Base-by-base conservation (phyloP, 371 early-diverging fungal species). In the Mortierella sp. region DNA sequence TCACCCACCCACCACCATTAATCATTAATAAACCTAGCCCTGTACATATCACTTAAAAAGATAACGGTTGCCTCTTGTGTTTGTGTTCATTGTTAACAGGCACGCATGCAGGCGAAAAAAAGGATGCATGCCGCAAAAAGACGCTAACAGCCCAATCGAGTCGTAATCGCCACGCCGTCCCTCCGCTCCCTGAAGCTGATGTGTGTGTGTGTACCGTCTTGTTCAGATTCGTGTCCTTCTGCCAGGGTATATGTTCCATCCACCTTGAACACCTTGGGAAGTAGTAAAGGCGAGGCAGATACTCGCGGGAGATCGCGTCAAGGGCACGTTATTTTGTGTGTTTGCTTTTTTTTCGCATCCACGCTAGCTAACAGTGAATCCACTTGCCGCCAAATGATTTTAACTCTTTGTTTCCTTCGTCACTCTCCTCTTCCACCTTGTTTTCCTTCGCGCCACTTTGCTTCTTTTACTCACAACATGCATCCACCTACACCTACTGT, bases 21-120 rank as follows among this genome's bases (percentile, higher is more conserved):
- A 48, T 48, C 55, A 55, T 24, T 73, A 73, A 73, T 54, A 51
- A 48, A 41, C 38, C 73, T 8, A 71, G 38, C 49, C 72, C 54
- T 73, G 73, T 73, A 73, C 35, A 73, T 73, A 73, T 56, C 11
- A 27, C 12, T 68, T 41, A 4, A 18, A 51, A 51, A 51, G 51
- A 51, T 51, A 63, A 32, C 63, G 21, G 7, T 35, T 6, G 63
- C 63, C 16, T 60, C 12, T 29, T 63, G 32, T 14, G 18, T 35
- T 32, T 18, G 16, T 32, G 63, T 35, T 35, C 63, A 14, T 27
- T 63, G 21, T 32, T 16, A 63, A 63, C 32, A 32, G 14, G 18
- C 35, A 63, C 21, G 63, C 63, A 63, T 63, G 63, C 35, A 32
- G 7, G 35, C 21, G 16, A 32, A 14, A 29, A 60, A 60, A 35